Evolutionary conservation across 2,329 filamentous ascomycete species (phyloP).

Genomic region (Lecanicillium sp.): DNA sequence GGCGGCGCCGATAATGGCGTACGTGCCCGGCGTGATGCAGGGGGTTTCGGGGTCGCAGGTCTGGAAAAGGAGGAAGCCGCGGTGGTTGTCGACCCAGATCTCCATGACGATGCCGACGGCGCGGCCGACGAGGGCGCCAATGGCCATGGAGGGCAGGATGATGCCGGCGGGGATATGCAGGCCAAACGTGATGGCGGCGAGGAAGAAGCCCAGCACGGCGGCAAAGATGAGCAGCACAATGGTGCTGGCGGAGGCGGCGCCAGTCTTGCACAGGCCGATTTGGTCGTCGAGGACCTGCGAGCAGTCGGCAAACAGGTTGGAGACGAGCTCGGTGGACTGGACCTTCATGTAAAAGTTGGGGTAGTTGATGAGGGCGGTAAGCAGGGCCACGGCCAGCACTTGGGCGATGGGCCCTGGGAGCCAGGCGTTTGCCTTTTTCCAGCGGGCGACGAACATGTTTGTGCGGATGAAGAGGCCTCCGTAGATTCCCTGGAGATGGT

Average conservation of each 20-base stretch:
- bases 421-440: constrained; percentile 61
- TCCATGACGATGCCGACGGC: constrained; percentile 85
- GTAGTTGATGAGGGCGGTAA: constrained; percentile 88
- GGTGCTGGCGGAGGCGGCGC: constrained; percentile 72
- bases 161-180: constrained; percentile 93
- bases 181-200: constrained; percentile 85
- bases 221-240: constrained; percentile 79
- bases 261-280: constrained; percentile 84
- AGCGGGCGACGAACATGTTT: constrained; percentile 80
- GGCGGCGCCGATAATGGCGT: constrained; percentile 92
- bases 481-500: constrained; percentile 60
- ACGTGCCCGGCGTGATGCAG: constrained; percentile 90
- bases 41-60: constrained; percentile 78
- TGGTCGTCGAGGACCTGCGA: constrained; percentile 73
- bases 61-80: constrained; percentile 67
- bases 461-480: constrained; percentile 90
- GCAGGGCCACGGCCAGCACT: constrained; percentile 67
- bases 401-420: constrained; percentile 70
- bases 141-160: constrained; percentile 91
- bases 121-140: constrained; percentile 83
- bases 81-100: constrained; percentile 75
- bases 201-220: constrained; percentile 73
- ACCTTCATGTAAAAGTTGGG: constrained; percentile 95
- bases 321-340: constrained; percentile 85
- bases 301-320: constrained; percentile 88